phyloP scores from a whole-genome alignment of 2,329 filamentous ascomycete species.

The Botrytis squamosa region DNA sequence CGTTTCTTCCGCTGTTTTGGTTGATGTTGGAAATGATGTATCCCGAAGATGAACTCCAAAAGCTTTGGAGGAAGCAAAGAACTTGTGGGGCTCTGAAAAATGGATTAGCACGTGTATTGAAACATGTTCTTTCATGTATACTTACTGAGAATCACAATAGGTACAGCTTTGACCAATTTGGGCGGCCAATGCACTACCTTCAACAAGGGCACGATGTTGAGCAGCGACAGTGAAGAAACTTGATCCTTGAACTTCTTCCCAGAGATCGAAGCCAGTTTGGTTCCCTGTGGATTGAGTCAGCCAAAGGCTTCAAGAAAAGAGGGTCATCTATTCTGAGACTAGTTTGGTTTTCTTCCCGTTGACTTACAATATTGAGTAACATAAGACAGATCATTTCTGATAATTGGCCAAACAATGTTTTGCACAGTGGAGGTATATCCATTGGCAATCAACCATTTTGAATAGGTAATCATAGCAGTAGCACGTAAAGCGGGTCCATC shows the following conservation, averaged over 20 bases:
- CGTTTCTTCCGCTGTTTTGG: slow-evolving; percentile 58
- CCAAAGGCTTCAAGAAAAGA: background rate
- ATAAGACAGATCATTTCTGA: slow-evolving; percentile 74
- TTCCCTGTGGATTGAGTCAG: slow-evolving; percentile 39
- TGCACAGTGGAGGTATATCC: slow-evolving; percentile 48
- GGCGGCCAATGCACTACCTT: slow-evolving; percentile 66
- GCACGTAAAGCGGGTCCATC: slow-evolving; percentile 78
- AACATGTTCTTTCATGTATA: background rate
- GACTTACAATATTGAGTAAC: slow-evolving; percentile 64
- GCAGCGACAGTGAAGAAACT: slow-evolving; percentile 77
- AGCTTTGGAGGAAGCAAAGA: slow-evolving; percentile 70
- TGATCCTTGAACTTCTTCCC: slow-evolving; percentile 75
- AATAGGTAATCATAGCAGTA: slow-evolving; percentile 69
- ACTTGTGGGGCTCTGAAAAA: slow-evolving; percentile 58
- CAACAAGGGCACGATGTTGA: slow-evolving; percentile 66
- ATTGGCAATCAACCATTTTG: slow-evolving; percentile 68
- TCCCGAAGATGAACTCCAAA: slow-evolving; percentile 60
- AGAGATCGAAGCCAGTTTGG: slow-evolving; percentile 67
- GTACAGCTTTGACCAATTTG: slow-evolving; percentile 59
- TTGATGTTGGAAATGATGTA: slow-evolving; percentile 72
- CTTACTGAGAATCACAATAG: slow-evolving; percentile 55
- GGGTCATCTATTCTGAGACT: background rate
- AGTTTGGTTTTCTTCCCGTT: background rate
- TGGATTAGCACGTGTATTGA: background rate
- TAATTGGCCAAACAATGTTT: slow-evolving; percentile 67